Conservation (phyloP, 1,284 basidiomycete genomes). For the Dichomitus squalens region DNA sequence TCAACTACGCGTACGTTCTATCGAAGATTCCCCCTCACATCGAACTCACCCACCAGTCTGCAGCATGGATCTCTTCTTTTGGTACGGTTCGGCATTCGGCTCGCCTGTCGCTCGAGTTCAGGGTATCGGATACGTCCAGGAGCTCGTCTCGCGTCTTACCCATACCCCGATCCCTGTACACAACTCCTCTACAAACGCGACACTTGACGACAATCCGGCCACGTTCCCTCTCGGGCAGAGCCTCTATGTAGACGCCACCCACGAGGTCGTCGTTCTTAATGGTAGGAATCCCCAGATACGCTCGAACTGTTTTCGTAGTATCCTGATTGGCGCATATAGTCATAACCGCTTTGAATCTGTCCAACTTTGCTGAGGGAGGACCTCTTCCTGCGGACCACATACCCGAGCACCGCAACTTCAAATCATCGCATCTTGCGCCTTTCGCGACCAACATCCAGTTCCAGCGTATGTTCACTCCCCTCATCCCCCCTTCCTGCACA, state of each 20-base stretch:
- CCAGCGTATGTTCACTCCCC: slow-evolving; percentile 53
- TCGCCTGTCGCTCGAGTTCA: slow-evolving; percentile 78
- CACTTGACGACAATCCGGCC: slow-evolving; percentile 66
- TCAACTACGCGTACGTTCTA: slow-evolving; percentile 74
- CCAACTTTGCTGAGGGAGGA: slow-evolving; percentile 66
- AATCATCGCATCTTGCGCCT: slow-evolving; percentile 68
- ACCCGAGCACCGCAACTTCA: slow-evolving; percentile 60
- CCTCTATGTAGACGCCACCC: slow-evolving; percentile 86
- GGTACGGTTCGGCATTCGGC: slow-evolving; percentile 76
- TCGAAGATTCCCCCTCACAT: not conserved
- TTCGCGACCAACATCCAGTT: slow-evolving; percentile 80
- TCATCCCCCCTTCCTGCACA: not conserved
- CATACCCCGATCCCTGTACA: slow-evolving; percentile 69
- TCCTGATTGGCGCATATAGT: slow-evolving; percentile 39
- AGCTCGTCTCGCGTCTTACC: slow-evolving; percentile 79
- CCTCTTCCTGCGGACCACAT: slow-evolving; percentile 78
- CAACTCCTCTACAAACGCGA: slow-evolving; percentile 81
- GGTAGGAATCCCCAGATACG: slow-evolving; percentile 43
- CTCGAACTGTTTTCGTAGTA: too few relatives aligned
- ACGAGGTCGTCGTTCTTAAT: slow-evolving; percentile 83
- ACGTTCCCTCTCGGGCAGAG: slow-evolving; percentile 83
- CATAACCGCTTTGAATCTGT: slow-evolving; percentile 75
- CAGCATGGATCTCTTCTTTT: slow-evolving; percentile 44
- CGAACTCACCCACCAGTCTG: not conserved
- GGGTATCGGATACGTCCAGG: slow-evolving; percentile 86